Evolutionary conservation across 2,329 filamentous ascomycete species (phyloP).

Genomic region (Cladosporium colombiae): DNA sequence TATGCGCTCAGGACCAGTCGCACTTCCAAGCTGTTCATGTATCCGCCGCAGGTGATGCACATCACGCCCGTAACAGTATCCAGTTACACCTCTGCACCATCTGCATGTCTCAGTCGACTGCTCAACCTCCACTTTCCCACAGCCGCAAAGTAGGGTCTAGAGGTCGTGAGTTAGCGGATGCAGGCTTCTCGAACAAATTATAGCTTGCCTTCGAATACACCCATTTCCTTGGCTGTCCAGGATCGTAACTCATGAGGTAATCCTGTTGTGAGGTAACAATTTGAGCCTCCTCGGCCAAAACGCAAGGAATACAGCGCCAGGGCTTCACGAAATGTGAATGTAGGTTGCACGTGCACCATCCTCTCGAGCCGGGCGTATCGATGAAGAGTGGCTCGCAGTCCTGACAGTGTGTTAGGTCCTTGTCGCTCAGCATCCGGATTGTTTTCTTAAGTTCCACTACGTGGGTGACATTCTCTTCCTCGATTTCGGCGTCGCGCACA

Average conservation of each 20-base stretch:
- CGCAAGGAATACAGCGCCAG: slow-evolving; percentile 18
- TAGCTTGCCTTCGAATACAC: no score
- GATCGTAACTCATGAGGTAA: no score
- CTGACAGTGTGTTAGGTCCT: neutral
- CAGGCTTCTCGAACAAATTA: no score
- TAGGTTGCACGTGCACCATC: neutral
- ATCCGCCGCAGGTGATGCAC: neutral
- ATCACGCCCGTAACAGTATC: neutral
- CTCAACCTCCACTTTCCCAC: neutral
- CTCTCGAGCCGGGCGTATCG: no score
- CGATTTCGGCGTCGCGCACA: neutral
- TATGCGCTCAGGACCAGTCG: neutral
- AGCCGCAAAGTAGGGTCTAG: neutral
- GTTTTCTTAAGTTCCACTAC: neutral
- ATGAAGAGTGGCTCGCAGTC: neutral
- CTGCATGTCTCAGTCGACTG: neutral
- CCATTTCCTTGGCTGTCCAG: no score
- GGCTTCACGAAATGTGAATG: neutral
- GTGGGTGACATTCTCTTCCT: neutral
- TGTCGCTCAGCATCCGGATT: neutral
- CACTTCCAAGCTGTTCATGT: slow-evolving; percentile 3
- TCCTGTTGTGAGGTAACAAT: no score
- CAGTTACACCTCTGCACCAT: neutral
- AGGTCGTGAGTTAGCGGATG: neutral
- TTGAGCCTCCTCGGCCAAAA: neutral